Evolutionary conservation across 345 rosid genomes (phyloP), one percentile per base, ranked within the genome.

Genomic region (Kernera saxatilis): DNA sequence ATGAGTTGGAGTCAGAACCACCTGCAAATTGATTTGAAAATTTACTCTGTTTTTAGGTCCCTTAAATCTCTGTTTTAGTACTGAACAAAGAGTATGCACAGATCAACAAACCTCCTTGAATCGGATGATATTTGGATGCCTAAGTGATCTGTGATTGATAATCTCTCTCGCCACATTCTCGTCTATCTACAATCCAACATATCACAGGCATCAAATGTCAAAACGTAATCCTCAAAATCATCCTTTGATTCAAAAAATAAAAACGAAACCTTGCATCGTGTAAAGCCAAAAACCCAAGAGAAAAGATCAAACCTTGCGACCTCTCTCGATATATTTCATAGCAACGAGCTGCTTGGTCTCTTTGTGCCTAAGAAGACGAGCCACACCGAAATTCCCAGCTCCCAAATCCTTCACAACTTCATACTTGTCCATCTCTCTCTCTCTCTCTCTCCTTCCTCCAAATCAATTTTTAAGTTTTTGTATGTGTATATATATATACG

Each of bases 81-180:
- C 19, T 27, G 4, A 23, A 49, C 8, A 10, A 29, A 5, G 32
- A 25, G 4, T 27, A 13, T 49, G 5, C 30, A 0, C 27, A 59
- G 14, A 40, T 29, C 51, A 1, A 56, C 78, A 77, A 19, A 71
- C 97, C 93, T 92, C 98, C 74, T 90, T 92, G 77, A 92, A 92
- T 5, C 95, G 80, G 71, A 92, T 90, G 52, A 92, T 92, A 79
- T 92, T 92, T 3, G 98, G 93, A 77, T 92, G 97, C 68, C 88
- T 80, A 30, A 90, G 93, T 56, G 95, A 90, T 82, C 98, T 83
- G 83, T 92, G 98, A 80, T 90, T 92, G 58, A 90, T 90, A 55
- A 92, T 92, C 89, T 92, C 98, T 72, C 97, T 86, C 1, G 93
- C 96, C 15, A 92, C 98, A 70, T 92, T 90, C 85, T 92, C 97